Evolutionary conservation across 2,329 filamentous ascomycete genomes (phyloP).

Genomic region (Epichloe aotearoae): DNA sequence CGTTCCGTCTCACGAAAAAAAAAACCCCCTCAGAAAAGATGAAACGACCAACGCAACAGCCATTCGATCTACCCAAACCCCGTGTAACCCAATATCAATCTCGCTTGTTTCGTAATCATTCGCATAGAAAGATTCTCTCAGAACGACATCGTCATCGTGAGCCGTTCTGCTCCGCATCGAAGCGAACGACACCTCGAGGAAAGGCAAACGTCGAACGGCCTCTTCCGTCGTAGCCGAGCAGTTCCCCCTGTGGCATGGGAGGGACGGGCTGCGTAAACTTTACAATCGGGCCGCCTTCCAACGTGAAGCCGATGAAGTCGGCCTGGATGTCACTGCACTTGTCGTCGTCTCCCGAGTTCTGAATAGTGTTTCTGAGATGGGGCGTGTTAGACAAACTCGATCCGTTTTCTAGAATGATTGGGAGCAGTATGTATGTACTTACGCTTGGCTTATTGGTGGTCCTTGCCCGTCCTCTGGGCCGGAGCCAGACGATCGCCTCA

Average conservation of each 20-base stretch:
- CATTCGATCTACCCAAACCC: neutral
- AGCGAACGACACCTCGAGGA: slow-evolving; percentile 20
- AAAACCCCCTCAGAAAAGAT: neutral
- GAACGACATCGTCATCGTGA: neutral
- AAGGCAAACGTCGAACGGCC: slow-evolving; percentile 27
- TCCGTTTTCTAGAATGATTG: neutral
- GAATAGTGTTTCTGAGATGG: slow-evolving; percentile 22
- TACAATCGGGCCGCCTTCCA: slow-evolving; percentile 33
- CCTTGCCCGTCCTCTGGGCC: slow-evolving; percentile 14
- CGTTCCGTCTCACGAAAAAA: neutral
- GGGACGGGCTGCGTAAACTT: slow-evolving; percentile 25
- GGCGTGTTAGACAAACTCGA: neutral
- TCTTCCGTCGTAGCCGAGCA: slow-evolving; percentile 23
- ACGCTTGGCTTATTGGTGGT: slow-evolving; percentile 32
- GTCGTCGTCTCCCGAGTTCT: slow-evolving; percentile 20
- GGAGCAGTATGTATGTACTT: slow-evolving; percentile 9
- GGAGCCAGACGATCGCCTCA: slow-evolving; percentile 12
- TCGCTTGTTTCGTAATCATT: neutral
- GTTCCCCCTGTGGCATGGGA: slow-evolving; percentile 14
- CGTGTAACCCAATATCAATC: neutral
- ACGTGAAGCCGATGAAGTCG: slow-evolving; percentile 30
- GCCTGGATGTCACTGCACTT: slow-evolving; percentile 19
- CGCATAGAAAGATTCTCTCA: neutral
- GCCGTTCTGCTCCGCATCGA: slow-evolving; percentile 13
- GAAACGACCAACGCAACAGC: neutral